Evolutionary conservation across 352 stramenopile genomes (phyloP).

Genomic region (Globisporangium uncinulatum): DNA sequence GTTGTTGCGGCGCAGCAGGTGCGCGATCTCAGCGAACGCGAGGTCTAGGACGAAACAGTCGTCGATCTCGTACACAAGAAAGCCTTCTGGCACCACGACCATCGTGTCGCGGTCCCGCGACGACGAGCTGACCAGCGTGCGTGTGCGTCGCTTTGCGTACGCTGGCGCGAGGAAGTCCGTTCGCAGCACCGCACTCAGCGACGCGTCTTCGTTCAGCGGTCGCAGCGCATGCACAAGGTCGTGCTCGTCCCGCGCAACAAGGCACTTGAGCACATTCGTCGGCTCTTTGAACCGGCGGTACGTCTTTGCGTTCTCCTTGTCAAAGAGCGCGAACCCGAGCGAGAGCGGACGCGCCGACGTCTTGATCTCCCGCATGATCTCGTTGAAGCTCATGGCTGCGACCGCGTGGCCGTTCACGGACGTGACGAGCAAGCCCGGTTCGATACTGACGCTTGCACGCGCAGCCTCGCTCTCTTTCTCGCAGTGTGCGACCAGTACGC

Average conservation of each 20-base stretch:
- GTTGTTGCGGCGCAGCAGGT: slow-evolving; percentile 45
- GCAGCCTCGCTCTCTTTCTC: slow-evolving; percentile 61
- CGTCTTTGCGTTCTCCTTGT: slow-evolving; percentile 18
- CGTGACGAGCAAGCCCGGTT: slow-evolving; percentile 48
- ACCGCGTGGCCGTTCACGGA: slow-evolving; percentile 57
- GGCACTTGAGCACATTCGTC: slow-evolving; percentile 42
- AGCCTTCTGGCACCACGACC: slow-evolving; percentile 46
- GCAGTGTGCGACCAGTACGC: slow-evolving; percentile 52
- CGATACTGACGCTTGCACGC: slow-evolving; percentile 28
- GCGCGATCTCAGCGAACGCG: slow-evolving; percentile 55
- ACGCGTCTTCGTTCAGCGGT: slow-evolving; percentile 41
- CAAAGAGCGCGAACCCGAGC: slow-evolving; percentile 48
- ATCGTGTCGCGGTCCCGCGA: slow-evolving; percentile 7
- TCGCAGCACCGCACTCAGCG: slow-evolving; percentile 46
- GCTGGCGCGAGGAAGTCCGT: slow-evolving; percentile 28
- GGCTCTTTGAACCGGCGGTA: slow-evolving; percentile 41
- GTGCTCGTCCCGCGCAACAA: slow-evolving; percentile 39
- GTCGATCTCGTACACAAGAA: slow-evolving; percentile 61
- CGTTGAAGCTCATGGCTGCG: slow-evolving; percentile 29
- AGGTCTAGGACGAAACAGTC: slow-evolving; percentile 44
- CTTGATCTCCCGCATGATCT: slow-evolving; percentile 51
- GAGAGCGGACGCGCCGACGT: slow-evolving; percentile 35
- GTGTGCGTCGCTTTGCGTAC: slow-evolving; percentile 21
- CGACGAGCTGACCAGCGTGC: neutral
- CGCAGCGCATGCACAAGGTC: slow-evolving; percentile 38